Conservation (phyloP, 805 yeast genomes). For the Clavispora santaluciae region DNA sequence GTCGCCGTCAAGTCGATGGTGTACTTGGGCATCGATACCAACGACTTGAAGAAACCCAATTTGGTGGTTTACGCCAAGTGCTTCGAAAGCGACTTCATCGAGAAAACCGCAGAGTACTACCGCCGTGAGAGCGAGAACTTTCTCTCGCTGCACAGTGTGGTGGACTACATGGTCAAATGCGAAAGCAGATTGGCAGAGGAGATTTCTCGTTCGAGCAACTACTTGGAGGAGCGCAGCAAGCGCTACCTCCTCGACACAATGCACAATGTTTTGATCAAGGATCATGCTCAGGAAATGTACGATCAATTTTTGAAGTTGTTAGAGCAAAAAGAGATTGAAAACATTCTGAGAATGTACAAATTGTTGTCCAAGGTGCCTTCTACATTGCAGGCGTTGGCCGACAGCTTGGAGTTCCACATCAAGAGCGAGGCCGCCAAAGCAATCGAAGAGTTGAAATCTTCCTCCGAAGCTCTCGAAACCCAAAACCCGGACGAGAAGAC, state of each 20-base stretch:
- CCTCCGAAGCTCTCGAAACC: conserved; percentile 23
- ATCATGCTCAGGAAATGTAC: conserved; percentile 72
- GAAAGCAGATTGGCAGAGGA: conserved; percentile 81
- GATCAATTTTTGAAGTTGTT: conserved; percentile 71
- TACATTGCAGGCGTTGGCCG: conserved; percentile 75
- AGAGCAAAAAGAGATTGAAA: conserved; percentile 65
- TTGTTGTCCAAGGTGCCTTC: conserved; percentile 73
- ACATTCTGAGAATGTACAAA: conserved; percentile 72
- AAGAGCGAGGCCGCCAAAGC: conserved; percentile 45
- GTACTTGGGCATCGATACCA: conserved; percentile 82
- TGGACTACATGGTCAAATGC: conserved; percentile 86
- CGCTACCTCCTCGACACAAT: conserved; percentile 70
- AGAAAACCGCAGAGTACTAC: conserved; percentile 64
- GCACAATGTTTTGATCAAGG: conserved; percentile 69
- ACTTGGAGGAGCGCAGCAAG: conserved; percentile 82
- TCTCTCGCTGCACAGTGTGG: conserved; percentile 71
- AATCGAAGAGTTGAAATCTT: conserved; percentile 48
- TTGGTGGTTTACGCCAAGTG: conserved; percentile 73
- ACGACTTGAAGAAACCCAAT: conserved; percentile 81
- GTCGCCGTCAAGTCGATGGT: conserved; percentile 84
- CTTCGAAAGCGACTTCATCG: conserved; percentile 75
- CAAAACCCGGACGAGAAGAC: conserved; percentile 13
- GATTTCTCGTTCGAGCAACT: conserved; percentile 67
- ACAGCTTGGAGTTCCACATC: conserved; percentile 67
- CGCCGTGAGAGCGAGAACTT: conserved; percentile 62